Percentiles rank a stretch among this genome's conserved stretches.
Evolutionary conservation across 169 alveolate species (phyloP).

Genomic region (Theileria equi): DNA sequence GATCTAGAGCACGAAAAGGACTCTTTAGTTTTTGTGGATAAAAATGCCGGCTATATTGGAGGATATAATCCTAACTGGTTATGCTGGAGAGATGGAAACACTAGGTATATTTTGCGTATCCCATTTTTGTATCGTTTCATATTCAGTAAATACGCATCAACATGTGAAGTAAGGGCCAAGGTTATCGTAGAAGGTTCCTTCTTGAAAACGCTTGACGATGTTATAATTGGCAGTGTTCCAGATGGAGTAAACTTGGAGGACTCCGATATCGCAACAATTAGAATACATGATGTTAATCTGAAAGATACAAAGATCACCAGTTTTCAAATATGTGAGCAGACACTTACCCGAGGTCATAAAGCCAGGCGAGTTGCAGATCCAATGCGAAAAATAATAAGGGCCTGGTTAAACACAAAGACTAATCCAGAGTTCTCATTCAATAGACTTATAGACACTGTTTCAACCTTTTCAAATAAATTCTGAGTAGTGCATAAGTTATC

Average conservation of each 20-base stretch:
- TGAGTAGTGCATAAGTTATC: background rate
- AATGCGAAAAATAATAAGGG: conserved; percentile 17
- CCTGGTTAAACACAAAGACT: conserved; percentile 11
- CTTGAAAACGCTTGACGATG: conserved; percentile 7
- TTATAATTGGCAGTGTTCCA: conserved; percentile 1
- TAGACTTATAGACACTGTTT: no score
- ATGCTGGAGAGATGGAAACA: conserved; percentile 45
- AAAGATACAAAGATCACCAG: no score
- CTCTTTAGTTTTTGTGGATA: conserved; percentile 46
- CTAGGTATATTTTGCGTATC: conserved; percentile 4
- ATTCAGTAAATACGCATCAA: conserved; percentile 1
- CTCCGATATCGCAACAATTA: no score
- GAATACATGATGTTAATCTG: no score
- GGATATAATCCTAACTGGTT: conserved; percentile 66
- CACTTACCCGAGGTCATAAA: background rate
- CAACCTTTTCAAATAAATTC: no score
- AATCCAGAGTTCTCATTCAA: no score
- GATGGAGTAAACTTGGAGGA: no score
- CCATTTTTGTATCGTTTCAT: background rate
- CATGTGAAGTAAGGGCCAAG: background rate
- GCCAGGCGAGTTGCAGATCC: no score
- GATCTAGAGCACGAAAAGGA: conserved; percentile 29
- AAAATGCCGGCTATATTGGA: conserved; percentile 51
- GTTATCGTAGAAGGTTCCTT: background rate
- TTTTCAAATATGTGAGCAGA: no score